Percentiles rank a stretch among this genome's conserved stretches.
phyloP scores from a whole-genome alignment of 169 alveolate genomes.

The Eimeria zaria region DNA sequence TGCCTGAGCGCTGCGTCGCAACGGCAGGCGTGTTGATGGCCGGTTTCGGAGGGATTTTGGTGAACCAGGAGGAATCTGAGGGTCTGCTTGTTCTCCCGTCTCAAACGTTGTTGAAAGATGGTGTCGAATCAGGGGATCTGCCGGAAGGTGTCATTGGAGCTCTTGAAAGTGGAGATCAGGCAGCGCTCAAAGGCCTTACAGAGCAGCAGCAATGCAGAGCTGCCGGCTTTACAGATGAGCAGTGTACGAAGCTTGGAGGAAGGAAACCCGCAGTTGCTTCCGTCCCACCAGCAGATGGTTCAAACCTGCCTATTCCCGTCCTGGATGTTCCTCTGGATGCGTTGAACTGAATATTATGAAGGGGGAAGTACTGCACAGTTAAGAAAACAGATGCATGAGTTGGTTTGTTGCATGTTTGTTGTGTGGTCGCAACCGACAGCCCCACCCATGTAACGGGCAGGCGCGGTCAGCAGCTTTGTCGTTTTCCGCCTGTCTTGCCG shows the following conservation, averaged over 20 bases:
- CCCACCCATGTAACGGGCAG: background rate
- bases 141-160: background rate
- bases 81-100: slow-evolving; percentile 11
- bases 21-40: slow-evolving; percentile 3
- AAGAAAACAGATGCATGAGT: background rate
- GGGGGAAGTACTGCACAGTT: background rate
- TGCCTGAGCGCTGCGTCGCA: slow-evolving; percentile 34
- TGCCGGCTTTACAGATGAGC: background rate
- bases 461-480: slow-evolving; percentile 1
- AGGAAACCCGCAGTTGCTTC: background rate
- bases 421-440: background rate
- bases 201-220: background rate
- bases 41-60: background rate
- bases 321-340: background rate
- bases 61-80: background rate
- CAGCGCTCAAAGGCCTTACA: background rate
- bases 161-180: background rate
- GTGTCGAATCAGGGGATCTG: background rate
- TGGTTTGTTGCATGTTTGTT: background rate
- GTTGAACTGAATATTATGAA: background rate
- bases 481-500: background rate
- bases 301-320: background rate
- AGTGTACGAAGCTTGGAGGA: slow-evolving; percentile 24
- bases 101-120: background rate
- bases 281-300: background rate